Evolutionary conservation across 768 basidiomycete genomes (phyloP).

Genomic region (Suillus americanus): DNA sequence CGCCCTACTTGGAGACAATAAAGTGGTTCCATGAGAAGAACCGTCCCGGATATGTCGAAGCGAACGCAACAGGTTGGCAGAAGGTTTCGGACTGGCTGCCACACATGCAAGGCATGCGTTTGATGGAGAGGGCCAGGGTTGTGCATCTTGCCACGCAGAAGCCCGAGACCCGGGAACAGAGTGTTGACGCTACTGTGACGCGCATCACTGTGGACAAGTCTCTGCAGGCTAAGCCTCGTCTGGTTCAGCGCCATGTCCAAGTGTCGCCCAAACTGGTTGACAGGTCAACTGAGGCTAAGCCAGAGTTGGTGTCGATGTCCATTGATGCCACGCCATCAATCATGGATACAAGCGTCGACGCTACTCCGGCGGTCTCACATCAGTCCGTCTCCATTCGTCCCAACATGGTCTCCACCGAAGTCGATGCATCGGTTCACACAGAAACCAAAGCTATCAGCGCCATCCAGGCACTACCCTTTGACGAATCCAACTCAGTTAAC

Average conservation of each 20-base stretch:
- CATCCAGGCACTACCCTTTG: constrained; percentile 22
- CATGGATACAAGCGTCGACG: constrained; percentile 46
- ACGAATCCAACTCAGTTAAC: constrained; percentile 19
- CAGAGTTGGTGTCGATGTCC: constrained; percentile 38
- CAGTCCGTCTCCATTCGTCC: constrained; percentile 30
- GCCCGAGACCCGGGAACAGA: constrained; percentile 35
- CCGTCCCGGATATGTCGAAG: constrained; percentile 66
- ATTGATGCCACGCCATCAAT: constrained; percentile 55
- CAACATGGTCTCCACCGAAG: constrained; percentile 28
- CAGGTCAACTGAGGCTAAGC: constrained; percentile 39
- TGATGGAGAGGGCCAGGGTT: constrained; percentile 54
- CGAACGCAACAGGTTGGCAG: constrained; percentile 69
- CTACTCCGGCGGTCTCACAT: constrained; percentile 36
- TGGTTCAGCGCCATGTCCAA: constrained; percentile 36
- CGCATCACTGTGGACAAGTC: constrained; percentile 39
- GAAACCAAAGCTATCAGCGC: constrained; percentile 15
- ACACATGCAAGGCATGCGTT: constrained; percentile 66
- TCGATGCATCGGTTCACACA: constrained; percentile 31
- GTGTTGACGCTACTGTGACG: constrained; percentile 53
- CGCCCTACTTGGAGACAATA: constrained; percentile 66
- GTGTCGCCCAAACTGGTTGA: constrained; percentile 36
- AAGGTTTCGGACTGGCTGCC: constrained; percentile 66
- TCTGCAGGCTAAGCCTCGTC: constrained; percentile 41
- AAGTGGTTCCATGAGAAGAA: constrained; percentile 82
- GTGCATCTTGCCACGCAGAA: constrained; percentile 17